These are phyloP conservation scores for Penicillium sp. DNA, from an alignment of 2,329 filamentous ascomycete species.

Conservation along the genomic window DNA sequence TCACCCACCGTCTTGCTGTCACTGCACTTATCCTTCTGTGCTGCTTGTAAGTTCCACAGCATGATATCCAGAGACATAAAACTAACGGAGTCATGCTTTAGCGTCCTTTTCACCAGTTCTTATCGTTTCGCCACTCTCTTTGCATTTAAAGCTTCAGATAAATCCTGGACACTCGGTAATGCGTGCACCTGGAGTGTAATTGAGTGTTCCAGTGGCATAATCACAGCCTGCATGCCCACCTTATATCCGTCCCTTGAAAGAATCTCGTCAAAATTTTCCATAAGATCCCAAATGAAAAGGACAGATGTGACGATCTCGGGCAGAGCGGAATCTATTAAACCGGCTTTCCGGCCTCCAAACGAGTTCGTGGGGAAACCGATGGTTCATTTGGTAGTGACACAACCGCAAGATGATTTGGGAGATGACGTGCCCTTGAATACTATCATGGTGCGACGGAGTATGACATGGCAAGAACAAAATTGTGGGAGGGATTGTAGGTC, in stretches of 20 bases:
- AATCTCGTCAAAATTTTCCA: background rate
- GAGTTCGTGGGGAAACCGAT: conserved; percentile 3
- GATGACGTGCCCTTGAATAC: conserved; percentile 16
- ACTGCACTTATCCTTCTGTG: conserved; percentile 13
- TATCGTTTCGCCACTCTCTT: conserved; percentile 53
- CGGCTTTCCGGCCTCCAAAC: conserved; percentile 2
- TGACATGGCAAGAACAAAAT: conserved; percentile 14
- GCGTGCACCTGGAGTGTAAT: conserved; percentile 52
- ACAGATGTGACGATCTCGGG: background rate
- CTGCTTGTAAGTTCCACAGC: conserved; percentile 12
- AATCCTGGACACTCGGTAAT: conserved; percentile 50
- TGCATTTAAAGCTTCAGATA: conserved; percentile 42
- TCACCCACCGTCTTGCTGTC: conserved; percentile 17
- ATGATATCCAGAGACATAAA: background rate
- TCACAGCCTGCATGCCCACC: conserved; percentile 24
- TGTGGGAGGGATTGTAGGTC: background rate
- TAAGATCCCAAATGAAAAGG: background rate
- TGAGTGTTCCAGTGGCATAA: conserved; percentile 44
- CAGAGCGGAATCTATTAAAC: background rate
- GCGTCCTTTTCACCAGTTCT: conserved; percentile 50
- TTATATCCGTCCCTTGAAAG: conserved; percentile 15
- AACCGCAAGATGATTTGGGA: conserved; percentile 2
- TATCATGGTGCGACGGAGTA: conserved; percentile 11
- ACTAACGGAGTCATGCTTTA: conserved; percentile 3
- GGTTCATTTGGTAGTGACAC: conserved; percentile 2